Conservation (phyloP, 1,139 yeast species). For the Barnettozyma hawaiiensis region DNA sequence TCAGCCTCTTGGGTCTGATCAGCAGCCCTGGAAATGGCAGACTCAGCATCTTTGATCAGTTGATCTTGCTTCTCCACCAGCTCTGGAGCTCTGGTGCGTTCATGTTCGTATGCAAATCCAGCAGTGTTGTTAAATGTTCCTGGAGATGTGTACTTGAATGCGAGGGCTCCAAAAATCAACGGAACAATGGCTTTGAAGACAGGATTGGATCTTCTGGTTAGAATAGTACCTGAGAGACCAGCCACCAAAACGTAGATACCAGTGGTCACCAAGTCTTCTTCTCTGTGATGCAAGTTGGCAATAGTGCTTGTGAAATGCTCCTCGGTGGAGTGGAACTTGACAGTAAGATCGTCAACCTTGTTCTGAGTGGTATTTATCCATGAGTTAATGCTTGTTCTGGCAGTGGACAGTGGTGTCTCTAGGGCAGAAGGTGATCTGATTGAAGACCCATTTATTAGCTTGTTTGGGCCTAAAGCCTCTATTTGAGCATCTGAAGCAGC, state of each 20-base stretch:
- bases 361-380: slow-evolving; percentile 31
- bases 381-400: slow-evolving; percentile 44
- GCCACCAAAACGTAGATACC: slow-evolving; percentile 67
- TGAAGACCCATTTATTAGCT: slow-evolving; percentile 50
- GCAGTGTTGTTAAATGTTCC: slow-evolving; percentile 64
- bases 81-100: slow-evolving; percentile 57
- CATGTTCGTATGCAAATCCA: slow-evolving; percentile 58
- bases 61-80: slow-evolving; percentile 63
- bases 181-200: slow-evolving; percentile 60
- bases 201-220: slow-evolving; percentile 67
- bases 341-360: slow-evolving; percentile 39
- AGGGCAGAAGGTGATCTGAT: slow-evolving; percentile 43
- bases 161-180: slow-evolving; percentile 54
- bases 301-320: slow-evolving; percentile 61
- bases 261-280: slow-evolving; percentile 76
- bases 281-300: slow-evolving; percentile 60
- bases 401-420: slow-evolving; percentile 25
- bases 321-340: slow-evolving; percentile 54
- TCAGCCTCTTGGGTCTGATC: slow-evolving; percentile 33
- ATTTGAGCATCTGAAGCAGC: slow-evolving; percentile 46
- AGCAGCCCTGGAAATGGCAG: slow-evolving; percentile 36
- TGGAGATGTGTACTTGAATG: slow-evolving; percentile 76
- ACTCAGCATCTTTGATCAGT: slow-evolving; percentile 40
- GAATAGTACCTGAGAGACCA: slow-evolving; percentile 72
- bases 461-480: slow-evolving; percentile 38